These are phyloP conservation scores for Pseudocercospora macadamiae DNA, from an alignment of 2,329 filamentous ascomycete genomes.

Conservation along the genomic window DNA sequence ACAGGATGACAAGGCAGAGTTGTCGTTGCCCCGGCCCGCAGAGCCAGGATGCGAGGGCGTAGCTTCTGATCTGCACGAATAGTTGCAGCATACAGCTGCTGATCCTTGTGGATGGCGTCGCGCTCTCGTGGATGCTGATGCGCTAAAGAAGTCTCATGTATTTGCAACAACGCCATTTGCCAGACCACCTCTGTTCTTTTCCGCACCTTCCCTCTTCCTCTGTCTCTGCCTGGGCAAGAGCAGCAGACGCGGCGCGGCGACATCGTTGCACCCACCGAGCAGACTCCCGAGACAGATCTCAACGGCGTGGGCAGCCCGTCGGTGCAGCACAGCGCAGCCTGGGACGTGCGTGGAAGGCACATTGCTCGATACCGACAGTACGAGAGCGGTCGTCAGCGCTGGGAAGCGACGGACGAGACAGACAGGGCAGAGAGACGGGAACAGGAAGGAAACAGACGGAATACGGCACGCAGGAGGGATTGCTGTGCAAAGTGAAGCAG, in stretches of 20 bases:
- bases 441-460: not conserved
- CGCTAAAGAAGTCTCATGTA: slow-evolving; percentile 8
- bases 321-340: no score
- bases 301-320: no score
- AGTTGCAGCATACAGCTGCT: not conserved
- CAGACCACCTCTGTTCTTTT: slow-evolving; percentile 3
- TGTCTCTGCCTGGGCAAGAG: not conserved
- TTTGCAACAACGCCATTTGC: slow-evolving; percentile 11
- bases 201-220: not conserved
- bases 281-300: not conserved
- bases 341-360: not conserved
- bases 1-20: not conserved
- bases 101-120: slow-evolving; percentile 8
- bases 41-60: not conserved
- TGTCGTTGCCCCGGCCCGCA: slow-evolving; percentile 8
- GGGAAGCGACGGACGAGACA: not conserved
- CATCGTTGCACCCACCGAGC: not conserved
- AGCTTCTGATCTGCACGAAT: slow-evolving; percentile 6
- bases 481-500: slow-evolving; percentile 1
- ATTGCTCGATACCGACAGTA: slow-evolving; percentile 2
- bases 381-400: not conserved
- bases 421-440: not conserved
- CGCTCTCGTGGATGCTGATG: not conserved
- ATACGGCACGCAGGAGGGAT: not conserved
- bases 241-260: not conserved